Evolutionary conservation across 164 flowering plant species (phyloP).

Genomic region (Liquidambar formosana): DNA sequence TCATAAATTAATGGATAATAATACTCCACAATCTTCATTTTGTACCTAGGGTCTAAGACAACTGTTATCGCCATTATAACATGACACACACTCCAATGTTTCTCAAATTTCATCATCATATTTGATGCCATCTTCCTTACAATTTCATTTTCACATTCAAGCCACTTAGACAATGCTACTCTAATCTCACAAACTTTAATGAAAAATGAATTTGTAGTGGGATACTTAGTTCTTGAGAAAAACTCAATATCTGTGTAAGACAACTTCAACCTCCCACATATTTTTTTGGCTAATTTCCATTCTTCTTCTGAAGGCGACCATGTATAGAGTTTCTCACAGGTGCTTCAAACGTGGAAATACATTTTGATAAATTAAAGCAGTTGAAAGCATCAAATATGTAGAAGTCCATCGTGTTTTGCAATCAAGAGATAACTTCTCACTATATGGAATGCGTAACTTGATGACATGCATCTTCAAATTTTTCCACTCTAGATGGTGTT

Average conservation of each 20-base stretch:
- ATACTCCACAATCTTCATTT: neutral
- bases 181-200: conserved; percentile 10
- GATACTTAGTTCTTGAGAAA: neutral
- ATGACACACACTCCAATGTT: neutral
- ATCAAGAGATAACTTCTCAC: conserved; percentile 10
- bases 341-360: too few species aligned
- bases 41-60: conserved; percentile 10
- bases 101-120: neutral
- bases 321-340: too few species aligned
- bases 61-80: neutral
- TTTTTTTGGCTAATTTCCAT: neutral
- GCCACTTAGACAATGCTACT: neutral
- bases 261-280: neutral
- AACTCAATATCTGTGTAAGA: neutral
- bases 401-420: conserved; percentile 17
- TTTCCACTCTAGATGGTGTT: conserved; percentile 8
- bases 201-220: neutral
- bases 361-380: conserved; percentile 6
- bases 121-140: neutral
- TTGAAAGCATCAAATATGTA: conserved; percentile 7
- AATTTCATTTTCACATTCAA: neutral
- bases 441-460: neutral
- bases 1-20: neutral
- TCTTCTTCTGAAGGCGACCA: neutral
- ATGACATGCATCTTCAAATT: conserved; percentile 1